Percentiles rank a stretch among this genome's conserved stretches.
Conservation (phyloP, 345 rosid genomes). For the Gossypium bickii region DNA sequence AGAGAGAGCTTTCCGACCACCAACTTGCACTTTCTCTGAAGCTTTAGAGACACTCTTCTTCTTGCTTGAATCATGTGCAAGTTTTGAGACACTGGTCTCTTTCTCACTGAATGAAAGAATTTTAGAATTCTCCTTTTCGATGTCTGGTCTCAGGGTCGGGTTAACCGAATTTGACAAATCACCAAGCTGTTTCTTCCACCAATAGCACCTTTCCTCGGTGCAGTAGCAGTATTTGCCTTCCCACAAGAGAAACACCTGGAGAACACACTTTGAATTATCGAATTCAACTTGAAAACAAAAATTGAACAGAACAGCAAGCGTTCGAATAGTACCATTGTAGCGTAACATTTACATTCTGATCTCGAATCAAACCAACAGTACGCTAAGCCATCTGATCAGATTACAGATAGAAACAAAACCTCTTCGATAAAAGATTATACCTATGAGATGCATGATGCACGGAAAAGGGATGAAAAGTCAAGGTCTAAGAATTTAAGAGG, state of each 20-base stretch:
- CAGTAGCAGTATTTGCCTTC: slow-evolving; percentile 18
- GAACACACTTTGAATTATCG: not conserved
- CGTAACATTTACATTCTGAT: slow-evolving; percentile 36
- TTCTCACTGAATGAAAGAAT: slow-evolving; percentile 24
- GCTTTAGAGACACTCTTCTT: too few species aligned
- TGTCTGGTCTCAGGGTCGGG: slow-evolving; percentile 30
- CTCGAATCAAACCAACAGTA: slow-evolving; percentile 30
- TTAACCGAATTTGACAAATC: slow-evolving; percentile 53
- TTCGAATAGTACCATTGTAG: not conserved
- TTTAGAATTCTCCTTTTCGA: slow-evolving; percentile 32
- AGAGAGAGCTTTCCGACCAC: too few species aligned
- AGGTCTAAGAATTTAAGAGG: too few species aligned
- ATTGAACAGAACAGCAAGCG: not conserved
- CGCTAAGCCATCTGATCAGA: slow-evolving; percentile 32
- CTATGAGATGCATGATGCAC: too few species aligned
- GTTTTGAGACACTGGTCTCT: slow-evolving; percentile 13
- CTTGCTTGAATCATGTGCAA: too few species aligned
- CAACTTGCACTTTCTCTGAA: too few species aligned
- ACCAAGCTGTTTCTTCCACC: slow-evolving; percentile 58
- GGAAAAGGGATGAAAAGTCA: too few species aligned
- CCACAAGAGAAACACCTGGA: slow-evolving; percentile 23
- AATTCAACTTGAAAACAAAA: not conserved
- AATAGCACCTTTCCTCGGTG: slow-evolving; percentile 20
- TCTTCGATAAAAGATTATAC: too few species aligned
- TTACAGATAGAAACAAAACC: not conserved